phyloP scores from a whole-genome alignment of 2,329 filamentous ascomycete genomes.

The Colletotrichum incanum region DNA sequence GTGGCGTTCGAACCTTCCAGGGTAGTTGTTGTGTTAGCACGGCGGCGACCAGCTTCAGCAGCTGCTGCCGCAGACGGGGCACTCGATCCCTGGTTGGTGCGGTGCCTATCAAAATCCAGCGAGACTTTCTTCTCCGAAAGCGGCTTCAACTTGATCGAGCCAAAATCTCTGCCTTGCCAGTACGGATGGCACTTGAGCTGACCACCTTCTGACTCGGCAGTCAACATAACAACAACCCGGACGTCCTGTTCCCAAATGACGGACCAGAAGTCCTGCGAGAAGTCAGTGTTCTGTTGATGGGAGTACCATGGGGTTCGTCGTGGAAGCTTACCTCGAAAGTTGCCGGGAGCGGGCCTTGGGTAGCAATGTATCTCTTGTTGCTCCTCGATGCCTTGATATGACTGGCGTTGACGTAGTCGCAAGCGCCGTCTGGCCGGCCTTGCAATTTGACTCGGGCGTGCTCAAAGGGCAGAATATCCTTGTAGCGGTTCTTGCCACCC shows the following conservation, averaged over 20 bases:
- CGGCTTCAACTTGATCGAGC: conserved; percentile 80
- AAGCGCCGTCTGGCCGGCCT: conserved; percentile 75
- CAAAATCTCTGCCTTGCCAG: conserved; percentile 87
- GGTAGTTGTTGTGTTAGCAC: conserved; percentile 52
- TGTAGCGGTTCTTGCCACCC: conserved; percentile 95
- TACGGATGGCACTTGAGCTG: conserved; percentile 97
- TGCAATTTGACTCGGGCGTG: conserved; percentile 89
- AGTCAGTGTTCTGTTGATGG: neutral
- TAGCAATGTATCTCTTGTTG: conserved; percentile 95
- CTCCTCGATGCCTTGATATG: conserved; percentile 85
- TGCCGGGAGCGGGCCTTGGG: conserved; percentile 91
- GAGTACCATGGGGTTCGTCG: no score
- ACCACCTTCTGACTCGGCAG: conserved; percentile 92
- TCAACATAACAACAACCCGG: conserved; percentile 95
- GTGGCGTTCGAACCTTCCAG: conserved; percentile 48
- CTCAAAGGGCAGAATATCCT: conserved; percentile 97
- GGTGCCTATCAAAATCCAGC: conserved; percentile 76
- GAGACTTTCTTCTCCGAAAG: conserved; percentile 88
- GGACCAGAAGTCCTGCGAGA: conserved; percentile 91
- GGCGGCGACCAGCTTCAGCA: conserved; percentile 46
- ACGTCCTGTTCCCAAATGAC: conserved; percentile 98
- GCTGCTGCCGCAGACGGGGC: conserved; percentile 38
- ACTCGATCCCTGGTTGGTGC: conserved; percentile 47
- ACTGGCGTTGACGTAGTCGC: conserved; percentile 97
- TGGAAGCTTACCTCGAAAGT: conserved; percentile 83